Evolutionary conservation across 768 basidiomycete genomes (phyloP).

Genomic region (Mycena kentingensis): DNA sequence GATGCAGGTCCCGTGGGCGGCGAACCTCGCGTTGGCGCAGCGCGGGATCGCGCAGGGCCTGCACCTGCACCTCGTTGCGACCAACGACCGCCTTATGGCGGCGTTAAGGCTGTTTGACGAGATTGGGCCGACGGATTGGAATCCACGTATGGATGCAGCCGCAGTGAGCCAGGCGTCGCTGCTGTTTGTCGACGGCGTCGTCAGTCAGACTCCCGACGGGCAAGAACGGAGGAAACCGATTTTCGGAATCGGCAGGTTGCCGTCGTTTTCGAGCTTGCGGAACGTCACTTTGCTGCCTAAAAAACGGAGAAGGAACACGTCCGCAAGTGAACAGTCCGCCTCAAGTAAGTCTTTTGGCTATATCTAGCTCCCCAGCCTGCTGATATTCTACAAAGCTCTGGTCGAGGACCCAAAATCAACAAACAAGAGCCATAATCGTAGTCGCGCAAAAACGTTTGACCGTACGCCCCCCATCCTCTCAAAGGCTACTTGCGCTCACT

Average conservation of each 20-base stretch:
- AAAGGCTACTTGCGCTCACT: neutral
- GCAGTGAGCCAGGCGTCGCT: neutral
- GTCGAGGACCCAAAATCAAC: neutral
- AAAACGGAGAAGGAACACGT: neutral
- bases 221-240: neutral
- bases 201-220: neutral
- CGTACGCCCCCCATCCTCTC: neutral
- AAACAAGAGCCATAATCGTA: neutral
- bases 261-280: neutral
- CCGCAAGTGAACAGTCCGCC: neutral
- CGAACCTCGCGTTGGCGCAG: neutral
- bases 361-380: no score
- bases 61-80: neutral
- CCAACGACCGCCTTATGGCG: neutral
- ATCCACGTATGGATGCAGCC: neutral
- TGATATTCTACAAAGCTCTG: neutral
- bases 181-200: neutral
- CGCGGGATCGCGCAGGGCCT: neutral
- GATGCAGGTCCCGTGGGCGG: conserved; percentile 1
- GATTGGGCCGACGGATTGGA: conserved; percentile 1
- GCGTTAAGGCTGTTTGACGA: neutral
- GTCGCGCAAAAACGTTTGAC: neutral
- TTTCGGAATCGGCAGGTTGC: neutral
- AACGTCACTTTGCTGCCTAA: neutral
- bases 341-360: neutral